Evolutionary conservation across 2,329 filamentous ascomycete genomes (phyloP).

Genomic region (Orbilia javanica): DNA sequence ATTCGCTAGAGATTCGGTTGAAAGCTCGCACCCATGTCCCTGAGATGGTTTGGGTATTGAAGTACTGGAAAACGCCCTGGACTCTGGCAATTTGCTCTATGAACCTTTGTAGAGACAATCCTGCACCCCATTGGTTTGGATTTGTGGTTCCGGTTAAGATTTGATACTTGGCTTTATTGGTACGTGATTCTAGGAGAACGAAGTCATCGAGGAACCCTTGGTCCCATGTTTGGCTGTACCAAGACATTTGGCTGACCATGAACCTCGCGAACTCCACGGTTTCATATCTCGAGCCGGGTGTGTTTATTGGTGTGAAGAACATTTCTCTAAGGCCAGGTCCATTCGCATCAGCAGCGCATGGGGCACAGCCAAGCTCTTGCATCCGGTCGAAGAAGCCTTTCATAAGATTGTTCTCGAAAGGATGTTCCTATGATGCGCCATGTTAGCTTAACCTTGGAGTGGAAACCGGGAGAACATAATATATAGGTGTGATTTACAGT

Average conservation of each 20-base stretch:
- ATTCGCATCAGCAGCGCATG: conserved; percentile 10
- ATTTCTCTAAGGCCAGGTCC: conserved; percentile 25
- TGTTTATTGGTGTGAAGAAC: not conserved
- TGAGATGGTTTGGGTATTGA: not conserved
- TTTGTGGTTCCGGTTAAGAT: not conserved
- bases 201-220: conserved; percentile 16
- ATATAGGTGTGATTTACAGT: not conserved
- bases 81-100: conserved; percentile 21
- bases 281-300: not conserved
- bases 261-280: not conserved
- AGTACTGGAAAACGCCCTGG: conserved; percentile 21
- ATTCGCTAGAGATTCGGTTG: conserved; percentile 2
- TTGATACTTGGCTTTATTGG: conserved; percentile 11
- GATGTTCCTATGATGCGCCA: conserved; percentile 26
- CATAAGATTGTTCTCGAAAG: conserved; percentile 31
- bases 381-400: conserved; percentile 34
- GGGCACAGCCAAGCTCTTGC: conserved; percentile 15
- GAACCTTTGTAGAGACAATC: not conserved
- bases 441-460: not conserved
- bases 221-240: not conserved
- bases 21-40: not conserved
- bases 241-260: conserved; percentile 22
- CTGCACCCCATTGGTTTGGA: conserved; percentile 8
- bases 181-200: conserved; percentile 16
- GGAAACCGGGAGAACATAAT: too few species aligned